Base-by-base conservation (phyloP, 192 early-diverging fungal genomes). In the Lobosporangium transversale region DNA sequence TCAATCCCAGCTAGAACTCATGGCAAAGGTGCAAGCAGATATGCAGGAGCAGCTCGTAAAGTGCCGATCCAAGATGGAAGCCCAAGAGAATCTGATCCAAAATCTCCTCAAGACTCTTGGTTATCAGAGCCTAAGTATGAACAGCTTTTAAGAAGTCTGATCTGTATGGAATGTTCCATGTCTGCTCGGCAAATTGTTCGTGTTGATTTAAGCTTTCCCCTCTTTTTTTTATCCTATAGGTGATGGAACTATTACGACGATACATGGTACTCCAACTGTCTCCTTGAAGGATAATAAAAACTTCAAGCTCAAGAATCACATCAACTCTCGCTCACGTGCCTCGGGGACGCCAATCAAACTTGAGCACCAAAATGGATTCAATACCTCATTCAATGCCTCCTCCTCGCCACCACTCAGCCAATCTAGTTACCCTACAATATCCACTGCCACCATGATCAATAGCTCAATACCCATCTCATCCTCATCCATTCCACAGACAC, bases 11-110 rank as follows among this genome's bases (percentile, higher is more conserved):
- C 9, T 79, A 10, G 61, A 65, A 7, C 36, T 48, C 27, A 59
- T 79, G 63, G 30, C 55, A 9, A 69, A 63, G 23, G 57, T 33
- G 3, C 76, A 79, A 23, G 26, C 20, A 15, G 76, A 79, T 26
- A 79, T 70, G 67, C 60, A 75, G 31, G 65, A 81, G 18, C 62
- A 86, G 67, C 58, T 86, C 14, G 31, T 12, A 10, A 54, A 61
- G 23, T 84, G 69, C 64, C 75, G 66, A 49, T 68, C 71, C 35
- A 80, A 59, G 26, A 62, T 85, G 56, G 55, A 60, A 18, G 49
- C 61, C 1, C 80, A 85, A 33, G 81, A 82, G 29, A 26, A 40
- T 23, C 33, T 85, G 29, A 30, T 82, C 23, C 73, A 78, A 30
- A 66, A 66, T 37, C 62, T 84, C 21, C 47, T 84, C 53, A 74